Evolutionary conservation across 2,329 filamentous ascomycete genomes (phyloP).

Genomic region (Paracoccidioides brasiliensis): DNA sequence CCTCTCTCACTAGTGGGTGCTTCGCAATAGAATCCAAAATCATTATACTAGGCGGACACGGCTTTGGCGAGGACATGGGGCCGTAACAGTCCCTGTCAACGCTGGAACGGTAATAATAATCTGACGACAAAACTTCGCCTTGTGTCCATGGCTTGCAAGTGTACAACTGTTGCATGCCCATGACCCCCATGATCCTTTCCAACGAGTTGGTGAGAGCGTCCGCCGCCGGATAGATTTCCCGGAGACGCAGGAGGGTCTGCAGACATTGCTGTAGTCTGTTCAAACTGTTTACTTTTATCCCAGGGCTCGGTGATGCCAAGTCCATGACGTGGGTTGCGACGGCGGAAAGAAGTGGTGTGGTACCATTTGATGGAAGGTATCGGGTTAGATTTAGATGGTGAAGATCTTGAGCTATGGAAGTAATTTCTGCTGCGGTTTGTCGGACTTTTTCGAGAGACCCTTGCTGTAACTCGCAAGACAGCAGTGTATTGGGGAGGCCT

Average conservation of each 20-base stretch:
- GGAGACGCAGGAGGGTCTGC: conserved; percentile 73
- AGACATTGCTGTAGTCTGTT: conserved; percentile 83
- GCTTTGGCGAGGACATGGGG: not conserved
- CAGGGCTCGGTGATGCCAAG: conserved; percentile 68
- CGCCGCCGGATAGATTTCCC: conserved; percentile 80
- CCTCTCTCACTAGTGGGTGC: not conserved
- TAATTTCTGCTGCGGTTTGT: conserved; percentile 73
- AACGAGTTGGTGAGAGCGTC: conserved; percentile 88
- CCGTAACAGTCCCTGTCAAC: not conserved
- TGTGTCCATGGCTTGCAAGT: conserved; percentile 19
- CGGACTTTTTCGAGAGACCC: conserved; percentile 71
- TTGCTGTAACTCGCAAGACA: conserved; percentile 60
- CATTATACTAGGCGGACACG: not conserved
- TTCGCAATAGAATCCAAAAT: not conserved
- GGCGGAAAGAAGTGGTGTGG: conserved; percentile 79
- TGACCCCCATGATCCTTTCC: conserved; percentile 81
- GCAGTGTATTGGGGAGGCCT: conserved; percentile 44
- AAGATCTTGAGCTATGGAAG: conserved; percentile 65
- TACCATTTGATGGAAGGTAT: conserved; percentile 75
- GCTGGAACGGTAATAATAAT: not conserved
- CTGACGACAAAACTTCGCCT: not conserved
- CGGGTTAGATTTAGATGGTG: conserved; percentile 59
- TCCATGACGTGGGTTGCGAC: conserved; percentile 90
- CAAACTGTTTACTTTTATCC: conserved; percentile 58
- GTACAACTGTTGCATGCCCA: conserved; percentile 55